A percentile compares a stretch with the other conserved stretches of the same genome.
These are phyloP conservation scores for Sordariomycetes sp. DNA, from an alignment of 2,329 filamentous ascomycete species.

Conservation along the genomic window DNA sequence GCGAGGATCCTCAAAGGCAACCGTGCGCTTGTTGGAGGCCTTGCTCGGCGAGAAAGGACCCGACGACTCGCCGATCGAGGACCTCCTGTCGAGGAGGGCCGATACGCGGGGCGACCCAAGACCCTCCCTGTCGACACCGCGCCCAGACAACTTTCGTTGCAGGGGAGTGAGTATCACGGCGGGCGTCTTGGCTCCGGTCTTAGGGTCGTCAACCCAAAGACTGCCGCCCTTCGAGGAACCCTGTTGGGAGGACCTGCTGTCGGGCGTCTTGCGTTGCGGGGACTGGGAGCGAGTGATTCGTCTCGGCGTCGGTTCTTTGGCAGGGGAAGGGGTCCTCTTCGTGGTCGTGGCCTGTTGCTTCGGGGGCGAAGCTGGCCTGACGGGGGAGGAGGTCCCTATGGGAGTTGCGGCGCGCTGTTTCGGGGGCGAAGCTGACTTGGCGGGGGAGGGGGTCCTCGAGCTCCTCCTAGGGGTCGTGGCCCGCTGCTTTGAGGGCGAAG, in stretches of 20 bases:
- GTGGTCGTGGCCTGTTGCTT: constrained; percentile 3
- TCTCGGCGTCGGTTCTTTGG: background rate
- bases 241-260: background rate
- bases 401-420: constrained; percentile 9
- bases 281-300: constrained; percentile 5
- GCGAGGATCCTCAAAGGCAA: constrained; percentile 54
- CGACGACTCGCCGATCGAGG: constrained; percentile 56
- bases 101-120: constrained; percentile 65
- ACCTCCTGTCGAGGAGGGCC: constrained; percentile 56
- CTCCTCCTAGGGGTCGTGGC: constrained; percentile 7
- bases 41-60: constrained; percentile 46
- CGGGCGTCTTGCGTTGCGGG: constrained; percentile 15
- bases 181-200: constrained; percentile 45
- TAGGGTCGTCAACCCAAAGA: constrained; percentile 37
- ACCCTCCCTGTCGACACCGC: constrained; percentile 57
- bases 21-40: constrained; percentile 17
- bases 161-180: constrained; percentile 51
- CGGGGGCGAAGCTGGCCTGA: constrained; percentile 9
- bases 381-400: constrained; percentile 4
- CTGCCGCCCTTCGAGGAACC: constrained; percentile 14
- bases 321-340: background rate
- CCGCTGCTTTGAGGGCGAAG: constrained; percentile 6
- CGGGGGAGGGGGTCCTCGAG: constrained; percentile 13
- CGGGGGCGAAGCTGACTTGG: constrained; percentile 12
- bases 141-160: constrained; percentile 39